Evolutionary conservation across 2,329 filamentous ascomycete genomes (phyloP).

Genomic region (Botrytis cinerea): DNA sequence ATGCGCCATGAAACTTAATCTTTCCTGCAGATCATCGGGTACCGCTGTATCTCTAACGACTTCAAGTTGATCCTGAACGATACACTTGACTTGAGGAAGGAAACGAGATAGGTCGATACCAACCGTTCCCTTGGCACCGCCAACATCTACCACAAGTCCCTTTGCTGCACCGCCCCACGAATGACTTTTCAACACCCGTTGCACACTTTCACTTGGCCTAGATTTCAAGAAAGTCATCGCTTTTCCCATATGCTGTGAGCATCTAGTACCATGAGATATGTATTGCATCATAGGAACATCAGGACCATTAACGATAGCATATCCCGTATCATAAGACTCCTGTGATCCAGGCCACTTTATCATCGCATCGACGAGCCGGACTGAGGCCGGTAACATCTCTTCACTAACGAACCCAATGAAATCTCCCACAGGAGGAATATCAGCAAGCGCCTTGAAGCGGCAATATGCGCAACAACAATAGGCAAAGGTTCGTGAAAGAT

Average conservation of each 20-base stretch:
- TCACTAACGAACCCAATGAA: conserved; percentile 12
- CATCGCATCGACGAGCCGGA: conserved; percentile 25
- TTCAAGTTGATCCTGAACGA: conserved; percentile 1
- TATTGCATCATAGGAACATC: conserved; percentile 14
- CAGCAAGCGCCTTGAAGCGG: conserved; percentile 15
- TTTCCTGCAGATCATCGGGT: neutral
- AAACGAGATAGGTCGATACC: neutral
- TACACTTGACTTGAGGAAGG: conserved; percentile 2
- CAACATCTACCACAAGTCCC: neutral
- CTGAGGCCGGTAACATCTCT: conserved; percentile 22
- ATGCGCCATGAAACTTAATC: conserved; percentile 9
- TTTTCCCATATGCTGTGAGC: conserved; percentile 5
- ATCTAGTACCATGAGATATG: neutral
- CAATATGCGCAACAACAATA: conserved; percentile 25
- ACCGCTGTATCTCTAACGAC: neutral
- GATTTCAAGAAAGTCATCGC: conserved; percentile 19
- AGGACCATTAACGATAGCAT: neutral
- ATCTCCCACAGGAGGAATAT: neutral
- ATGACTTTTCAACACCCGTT: neutral
- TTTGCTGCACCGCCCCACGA: neutral
- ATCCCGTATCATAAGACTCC: conserved; percentile 24
- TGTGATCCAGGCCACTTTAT: conserved; percentile 25
- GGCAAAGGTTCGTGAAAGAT: conserved; percentile 40
- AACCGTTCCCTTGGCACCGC: neutral
- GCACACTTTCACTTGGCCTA: neutral